Evolutionary conservation across 345 rosid species (phyloP), one percentile per base, ranked within the genome.

Genomic region (Odontarrhena argentea): DNA sequence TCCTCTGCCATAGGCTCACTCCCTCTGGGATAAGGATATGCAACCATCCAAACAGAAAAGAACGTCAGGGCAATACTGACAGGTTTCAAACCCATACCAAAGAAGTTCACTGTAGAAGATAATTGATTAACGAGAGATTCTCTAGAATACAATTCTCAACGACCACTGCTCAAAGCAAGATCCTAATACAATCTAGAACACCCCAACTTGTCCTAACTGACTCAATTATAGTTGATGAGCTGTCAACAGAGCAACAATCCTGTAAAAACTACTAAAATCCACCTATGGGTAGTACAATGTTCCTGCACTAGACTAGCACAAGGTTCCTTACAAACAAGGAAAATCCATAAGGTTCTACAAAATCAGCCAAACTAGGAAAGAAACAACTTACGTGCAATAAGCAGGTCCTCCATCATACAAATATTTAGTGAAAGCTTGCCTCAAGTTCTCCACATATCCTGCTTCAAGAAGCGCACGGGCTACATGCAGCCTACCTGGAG

Each of bases 401-500:
- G 99, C 97, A 68, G 96, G 99, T 62, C 99, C 99, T 32, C 86
- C 99, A 54, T 94, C 97, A 62, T 81, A 76, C 57, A 94, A 83
- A 72, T 88, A 94, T 74, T 82, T 83, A 36, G 92, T 45, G 64
- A 94, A 94, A 59, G 97, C 99, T 75, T 91, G 96, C 77, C 82
- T 87, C 44, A 87, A 73, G 76, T 84, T 87, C 72, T 87, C 99
- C 28, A 91, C 96, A 36, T 87, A 63, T 67, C 97, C 99, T 30
- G 85, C 99, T 82, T 91, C 97, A 60, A 88, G 91, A 86, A 94
- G 80, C 2, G 97, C 99, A 55, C 97, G 87, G 28, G 99, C 99
- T 37, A 91, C 88, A 28, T 94, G 97, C 77, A 94, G 38, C 79
- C 96, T 87, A 24, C 99, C 97, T 0, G 96, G 97, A 63, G 99